Evolutionary conservation across 495 filamentous ascomycete species (phyloP).

Genomic region (Lepidopterella palustris): DNA sequence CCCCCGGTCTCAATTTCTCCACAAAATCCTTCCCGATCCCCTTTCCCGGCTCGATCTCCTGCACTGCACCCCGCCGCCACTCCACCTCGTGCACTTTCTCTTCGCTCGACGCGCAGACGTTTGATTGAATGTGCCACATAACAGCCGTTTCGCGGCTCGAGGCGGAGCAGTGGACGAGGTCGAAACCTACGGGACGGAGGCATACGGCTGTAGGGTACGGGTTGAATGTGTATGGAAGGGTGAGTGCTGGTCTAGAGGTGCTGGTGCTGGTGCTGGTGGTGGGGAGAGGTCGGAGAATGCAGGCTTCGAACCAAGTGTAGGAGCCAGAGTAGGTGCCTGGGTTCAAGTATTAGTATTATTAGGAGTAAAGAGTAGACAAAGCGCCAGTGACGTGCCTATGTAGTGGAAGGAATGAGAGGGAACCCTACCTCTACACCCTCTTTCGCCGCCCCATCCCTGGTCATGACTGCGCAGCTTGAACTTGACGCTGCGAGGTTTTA

Average conservation of each 20-base stretch:
- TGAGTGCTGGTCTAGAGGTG: neutral
- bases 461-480: neutral
- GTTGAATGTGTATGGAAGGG: neutral
- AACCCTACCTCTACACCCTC: neutral
- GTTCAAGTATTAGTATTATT: too few relatives aligned
- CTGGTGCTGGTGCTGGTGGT: neutral
- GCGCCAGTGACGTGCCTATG: too few relatives aligned
- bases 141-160: neutral
- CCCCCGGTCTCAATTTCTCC: neutral
- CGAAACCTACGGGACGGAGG: neutral
- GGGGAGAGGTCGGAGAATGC: neutral
- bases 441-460: neutral
- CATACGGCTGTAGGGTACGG: neutral
- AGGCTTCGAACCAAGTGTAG: conserved; percentile 2
- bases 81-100: neutral
- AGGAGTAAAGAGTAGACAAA: too few relatives aligned
- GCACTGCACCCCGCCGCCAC: neutral
- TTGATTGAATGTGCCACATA: neutral
- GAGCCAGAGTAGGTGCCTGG: conserved; percentile 1
- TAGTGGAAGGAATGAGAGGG: neutral
- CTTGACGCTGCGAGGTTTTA: neutral
- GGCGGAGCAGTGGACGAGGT: neutral
- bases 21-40: neutral
- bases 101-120: neutral
- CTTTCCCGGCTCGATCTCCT: neutral